Evolutionary conservation across 2,329 filamentous ascomycete genomes (phyloP), one percentile per base, ranked within the genome.

Genomic region (Aspergillus quadricinctus): DNA sequence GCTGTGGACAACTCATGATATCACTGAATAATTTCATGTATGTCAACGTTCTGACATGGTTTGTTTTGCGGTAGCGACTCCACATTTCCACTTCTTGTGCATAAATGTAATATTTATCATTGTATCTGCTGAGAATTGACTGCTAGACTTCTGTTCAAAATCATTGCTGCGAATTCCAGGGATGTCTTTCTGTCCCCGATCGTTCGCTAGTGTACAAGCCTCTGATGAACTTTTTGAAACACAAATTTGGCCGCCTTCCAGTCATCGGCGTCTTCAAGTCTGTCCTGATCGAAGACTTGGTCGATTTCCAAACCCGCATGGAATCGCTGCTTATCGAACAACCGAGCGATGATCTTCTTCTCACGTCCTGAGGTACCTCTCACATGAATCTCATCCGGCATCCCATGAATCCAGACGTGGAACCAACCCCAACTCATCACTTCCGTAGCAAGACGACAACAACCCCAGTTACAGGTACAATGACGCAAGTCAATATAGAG

Each of bases 1-100:
- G 86, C 77, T 48, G 70, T 81, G 55, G 82, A 84, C 63, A 76
- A 73, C 64, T 69, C 77, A 59, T 78, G 53, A 66, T 52, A 3
- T 8, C 31, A 37, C 31, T 37, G 31, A 4, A n/a, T n/a, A n/a
- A 17, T 35, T 17, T 11, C 31, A 35, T 35, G 31, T 35, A 35
- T 17, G 5, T 35, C 31, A 35, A 37, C 31, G 17, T 37, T 14
- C 31, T 37, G 31, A 37, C 21, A 17, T 25, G 43, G 21, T 27
- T 21, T 46, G 19, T 45, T 21, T 8, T 45, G 41, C n/a, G 37
- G 1, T n/a, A 17, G n/a, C 21, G 14, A 23, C 10, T 27, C 21
- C 23, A 23, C 3, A 46, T 27, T 2, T 6, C 23, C 14, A 11
- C 23, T 46, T 46, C 43, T 23, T 46, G 10, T 27, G 43, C 43